phyloP scores from a whole-genome alignment of 805 yeast genomes.

The Metschnikowia vanudenii region DNA sequence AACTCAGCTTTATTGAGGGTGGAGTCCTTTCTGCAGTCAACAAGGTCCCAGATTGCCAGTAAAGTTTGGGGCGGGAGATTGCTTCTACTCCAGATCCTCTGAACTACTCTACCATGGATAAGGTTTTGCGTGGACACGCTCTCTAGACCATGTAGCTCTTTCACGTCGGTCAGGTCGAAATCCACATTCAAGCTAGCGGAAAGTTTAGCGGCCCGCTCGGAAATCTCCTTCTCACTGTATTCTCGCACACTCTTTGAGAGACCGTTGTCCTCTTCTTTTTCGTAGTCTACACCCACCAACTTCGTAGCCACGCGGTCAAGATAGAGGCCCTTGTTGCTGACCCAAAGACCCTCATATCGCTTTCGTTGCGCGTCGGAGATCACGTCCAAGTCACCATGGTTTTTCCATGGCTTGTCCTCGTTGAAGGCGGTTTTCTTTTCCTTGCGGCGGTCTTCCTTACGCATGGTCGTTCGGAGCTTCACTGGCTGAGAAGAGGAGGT shows the following conservation, averaged over 20 bases:
- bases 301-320: slow-evolving; percentile 38
- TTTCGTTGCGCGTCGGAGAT: slow-evolving; percentile 69
- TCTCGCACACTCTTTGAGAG: slow-evolving; percentile 15
- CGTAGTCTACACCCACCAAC: slow-evolving; percentile 35
- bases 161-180: slow-evolving; percentile 24
- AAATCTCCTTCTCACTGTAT: slow-evolving; percentile 17
- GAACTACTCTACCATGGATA: slow-evolving; percentile 63
- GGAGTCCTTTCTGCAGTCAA: slow-evolving; percentile 67
- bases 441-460: slow-evolving; percentile 42
- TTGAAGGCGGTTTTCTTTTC: slow-evolving; percentile 54
- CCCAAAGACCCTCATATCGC: slow-evolving; percentile 94
- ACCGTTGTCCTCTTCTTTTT: slow-evolving; percentile 10
- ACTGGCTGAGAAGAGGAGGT: slow-evolving; percentile 21
- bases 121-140: slow-evolving; percentile 29
- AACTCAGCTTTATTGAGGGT: slow-evolving; percentile 78
- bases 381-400: slow-evolving; percentile 59
- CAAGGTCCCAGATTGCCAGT: slow-evolving; percentile 66
- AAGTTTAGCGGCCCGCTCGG: slow-evolving; percentile 20
- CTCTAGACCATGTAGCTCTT: slow-evolving; percentile 31
- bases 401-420: slow-evolving; percentile 93
- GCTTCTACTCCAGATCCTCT: slow-evolving; percentile 79
- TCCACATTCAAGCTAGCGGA: slow-evolving; percentile 29
- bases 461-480: slow-evolving; percentile 51
- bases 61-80: slow-evolving; percentile 59
- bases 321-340: slow-evolving; percentile 73